Evolutionary conservation across 2,329 filamentous ascomycete species (phyloP).

Genomic region (Purpureocillium takamizusanense): DNA sequence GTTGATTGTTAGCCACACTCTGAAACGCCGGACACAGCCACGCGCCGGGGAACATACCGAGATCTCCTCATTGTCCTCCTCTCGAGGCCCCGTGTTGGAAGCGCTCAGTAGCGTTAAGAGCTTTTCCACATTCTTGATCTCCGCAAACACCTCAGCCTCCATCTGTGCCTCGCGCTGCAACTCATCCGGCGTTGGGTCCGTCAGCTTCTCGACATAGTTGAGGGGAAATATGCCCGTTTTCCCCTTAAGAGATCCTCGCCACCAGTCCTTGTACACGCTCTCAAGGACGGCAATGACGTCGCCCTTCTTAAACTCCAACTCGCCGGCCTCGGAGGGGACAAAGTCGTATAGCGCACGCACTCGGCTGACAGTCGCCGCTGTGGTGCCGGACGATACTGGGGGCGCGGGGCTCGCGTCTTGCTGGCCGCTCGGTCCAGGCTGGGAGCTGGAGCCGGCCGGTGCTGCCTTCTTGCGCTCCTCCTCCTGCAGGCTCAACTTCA

Average conservation of each 20-base stretch:
- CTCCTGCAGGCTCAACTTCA: slow-evolving; percentile 87
- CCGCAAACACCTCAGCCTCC: slow-evolving; percentile 63
- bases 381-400: slow-evolving; percentile 70
- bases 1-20: slow-evolving; percentile 19
- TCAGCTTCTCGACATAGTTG: slow-evolving; percentile 96
- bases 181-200: slow-evolving; percentile 90
- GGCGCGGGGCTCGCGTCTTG: slow-evolving; percentile 34
- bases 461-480: slow-evolving; percentile 54
- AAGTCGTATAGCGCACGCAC: slow-evolving; percentile 94
- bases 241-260: slow-evolving; percentile 89
- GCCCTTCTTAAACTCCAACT: slow-evolving; percentile 92
- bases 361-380: slow-evolving; percentile 89
- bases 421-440: slow-evolving; percentile 27
- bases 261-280: slow-evolving; percentile 99
- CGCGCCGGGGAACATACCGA: slow-evolving; percentile 44
- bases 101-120: slow-evolving; percentile 85
- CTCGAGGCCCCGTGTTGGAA: slow-evolving; percentile 66
- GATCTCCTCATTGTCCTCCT: slow-evolving; percentile 95
- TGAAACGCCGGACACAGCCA: too few relatives aligned
- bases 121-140: slow-evolving; percentile 57
- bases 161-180: slow-evolving; percentile 92
- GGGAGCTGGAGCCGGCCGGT: slow-evolving; percentile 20
- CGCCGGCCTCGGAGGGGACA: slow-evolving; percentile 83
- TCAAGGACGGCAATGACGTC: slow-evolving; percentile 96
- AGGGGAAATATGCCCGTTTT: slow-evolving; percentile 97